Evolutionary conservation across 495 filamentous ascomycete species (phyloP), one percentile per base, ranked within the genome.

Genomic region (Podospora comata): DNA sequence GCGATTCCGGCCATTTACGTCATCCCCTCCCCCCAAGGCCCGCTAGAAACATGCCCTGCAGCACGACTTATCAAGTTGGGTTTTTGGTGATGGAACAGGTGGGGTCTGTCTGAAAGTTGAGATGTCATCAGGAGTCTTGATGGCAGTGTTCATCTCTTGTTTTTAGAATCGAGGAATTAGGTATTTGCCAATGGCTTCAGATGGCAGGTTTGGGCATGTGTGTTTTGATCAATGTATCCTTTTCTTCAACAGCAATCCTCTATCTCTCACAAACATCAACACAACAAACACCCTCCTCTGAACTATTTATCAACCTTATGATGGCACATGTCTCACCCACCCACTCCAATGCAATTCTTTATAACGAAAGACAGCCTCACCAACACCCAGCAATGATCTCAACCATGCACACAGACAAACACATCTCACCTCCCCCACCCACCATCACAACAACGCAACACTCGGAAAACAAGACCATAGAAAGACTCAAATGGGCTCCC

Each of bases 401-500:
- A 13, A 48, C 5, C 39, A 16, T 11, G 3, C 30, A 5, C 30
- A 32, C 30, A 32, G 7, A 48, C 39, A 48, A 13, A 48, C 39
- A 48, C 39, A 18, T 16, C 15, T 48, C 39, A 48, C 9, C 7
- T 48, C 1, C 39, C 39, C 39, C 39, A 18, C 39, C 39, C 39
- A 48, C 5, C 39, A 48, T 11, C 39, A 48, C 39, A 11, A 48
- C 39, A 48, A 5, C 7, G 13, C 39, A 48, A 5, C 2, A 6
- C 5, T 11, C 5, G 2, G 15, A 48, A 13, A 48, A 48, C 15
- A 48, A 48, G 39, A 48, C 39, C 39, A 48, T 48, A 48, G 9
- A 48, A 48, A 48, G 13, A 32, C 30, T 48, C 39, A 48, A 48
- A 48, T 54, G 34, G 34, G 39, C 62, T 56, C 58, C 60, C 64